Conservation (phyloP, 1,284 basidiomycete genomes). For the Dichomitus squalens region DNA sequence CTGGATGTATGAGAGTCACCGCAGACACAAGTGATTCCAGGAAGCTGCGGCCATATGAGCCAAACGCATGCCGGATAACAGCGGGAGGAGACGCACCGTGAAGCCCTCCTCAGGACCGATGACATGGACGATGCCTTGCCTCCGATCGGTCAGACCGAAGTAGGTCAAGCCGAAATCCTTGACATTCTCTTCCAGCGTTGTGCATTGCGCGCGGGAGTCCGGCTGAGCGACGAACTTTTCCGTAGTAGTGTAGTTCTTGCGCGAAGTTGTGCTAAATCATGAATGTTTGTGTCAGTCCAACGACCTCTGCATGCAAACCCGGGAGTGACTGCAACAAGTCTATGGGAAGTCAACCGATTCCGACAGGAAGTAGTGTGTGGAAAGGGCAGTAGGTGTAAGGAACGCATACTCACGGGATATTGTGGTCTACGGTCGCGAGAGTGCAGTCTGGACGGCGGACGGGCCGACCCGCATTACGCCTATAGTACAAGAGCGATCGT, state of each 20-base stretch:
- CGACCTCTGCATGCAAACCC: not conserved
- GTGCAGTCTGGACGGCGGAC: slow-evolving; percentile 94
- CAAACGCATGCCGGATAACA: slow-evolving; percentile 60
- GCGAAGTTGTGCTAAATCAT: slow-evolving; percentile 72
- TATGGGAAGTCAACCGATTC: not conserved
- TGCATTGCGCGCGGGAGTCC: slow-evolving; percentile 90
- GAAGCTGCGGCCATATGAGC: slow-evolving; percentile 58
- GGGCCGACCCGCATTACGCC: slow-evolving; percentile 77
- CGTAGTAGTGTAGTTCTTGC: slow-evolving; percentile 83
- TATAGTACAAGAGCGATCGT: too few relatives aligned
- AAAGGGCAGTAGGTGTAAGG: not conserved
- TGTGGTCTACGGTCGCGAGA: slow-evolving; percentile 94
- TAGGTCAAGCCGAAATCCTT: slow-evolving; percentile 95
- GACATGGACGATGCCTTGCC: slow-evolving; percentile 95
- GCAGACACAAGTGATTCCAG: slow-evolving; percentile 94
- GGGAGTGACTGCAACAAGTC: not conserved
- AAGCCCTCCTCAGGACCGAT: slow-evolving; percentile 98
- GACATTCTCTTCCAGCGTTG: slow-evolving; percentile 92
- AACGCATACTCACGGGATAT: slow-evolving; percentile 78
- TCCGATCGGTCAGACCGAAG: slow-evolving; percentile 90
- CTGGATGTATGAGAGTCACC: slow-evolving; percentile 95
- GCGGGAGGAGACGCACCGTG: slow-evolving; percentile 55
- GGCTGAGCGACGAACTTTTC: slow-evolving; percentile 84
- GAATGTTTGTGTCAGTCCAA: not conserved
- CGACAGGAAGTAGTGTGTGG: not conserved